These are phyloP conservation scores for Alternaria triticimaculans DNA, from an alignment of 2,329 filamentous ascomycete genomes.

Conservation along the genomic window DNA sequence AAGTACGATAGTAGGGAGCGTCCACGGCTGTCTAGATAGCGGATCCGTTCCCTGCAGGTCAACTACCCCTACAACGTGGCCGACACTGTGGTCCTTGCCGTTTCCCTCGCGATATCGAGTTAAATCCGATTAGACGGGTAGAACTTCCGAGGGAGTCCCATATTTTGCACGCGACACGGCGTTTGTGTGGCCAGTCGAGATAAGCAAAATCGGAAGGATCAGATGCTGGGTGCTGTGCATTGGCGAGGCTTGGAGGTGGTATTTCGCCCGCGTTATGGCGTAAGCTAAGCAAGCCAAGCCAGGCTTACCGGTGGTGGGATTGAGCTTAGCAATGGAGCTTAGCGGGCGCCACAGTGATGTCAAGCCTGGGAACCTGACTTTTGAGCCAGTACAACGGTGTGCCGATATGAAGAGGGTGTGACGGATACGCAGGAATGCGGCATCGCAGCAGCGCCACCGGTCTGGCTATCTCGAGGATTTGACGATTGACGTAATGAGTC, in stretches of 20 bases:
- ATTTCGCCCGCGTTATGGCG: constrained; percentile 3
- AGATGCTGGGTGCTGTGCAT: neutral
- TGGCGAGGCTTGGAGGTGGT: constrained; percentile 11
- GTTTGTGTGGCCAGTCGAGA: neutral
- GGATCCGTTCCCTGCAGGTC: neutral
- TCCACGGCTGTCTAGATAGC: neutral
- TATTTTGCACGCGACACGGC: neutral
- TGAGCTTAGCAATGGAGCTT: constrained; percentile 10
- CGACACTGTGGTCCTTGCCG: neutral
- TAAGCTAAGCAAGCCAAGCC: constrained; percentile 17
- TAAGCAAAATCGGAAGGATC: neutral
- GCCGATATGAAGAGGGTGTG: neutral
- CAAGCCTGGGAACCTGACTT: neutral
- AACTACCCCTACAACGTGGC: neutral
- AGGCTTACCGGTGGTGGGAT: constrained; percentile 3
- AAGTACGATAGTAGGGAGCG: neutral
- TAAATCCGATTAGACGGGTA: neutral
- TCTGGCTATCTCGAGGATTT: neutral
- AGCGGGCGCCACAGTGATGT: constrained; percentile 15
- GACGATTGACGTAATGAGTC: neutral
- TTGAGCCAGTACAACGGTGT: neutral
- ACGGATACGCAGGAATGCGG: neutral
- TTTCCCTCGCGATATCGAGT: neutral
- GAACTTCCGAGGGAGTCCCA: neutral
- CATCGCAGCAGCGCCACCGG: neutral